Evolutionary conservation across 225 moss, liverwort and hornwort species (phyloP).

Genomic region (Bryum argenteum): DNA sequence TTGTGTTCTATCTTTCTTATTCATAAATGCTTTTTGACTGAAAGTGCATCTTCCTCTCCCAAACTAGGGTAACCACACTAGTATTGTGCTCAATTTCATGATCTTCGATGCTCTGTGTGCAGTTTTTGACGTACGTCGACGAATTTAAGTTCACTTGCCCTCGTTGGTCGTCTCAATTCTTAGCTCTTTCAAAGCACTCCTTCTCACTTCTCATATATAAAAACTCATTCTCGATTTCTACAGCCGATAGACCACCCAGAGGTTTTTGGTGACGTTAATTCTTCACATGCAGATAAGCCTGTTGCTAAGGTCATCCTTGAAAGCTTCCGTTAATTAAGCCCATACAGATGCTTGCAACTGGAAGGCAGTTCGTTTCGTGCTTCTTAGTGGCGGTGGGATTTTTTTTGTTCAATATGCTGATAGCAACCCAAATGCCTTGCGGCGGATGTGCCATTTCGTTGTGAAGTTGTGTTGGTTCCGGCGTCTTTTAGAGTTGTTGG

Average conservation of each 20-base stretch:
- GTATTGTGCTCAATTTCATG: neutral
- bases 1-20: slow-evolving; percentile 17
- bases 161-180: neutral
- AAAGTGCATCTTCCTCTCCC: neutral
- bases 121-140: neutral
- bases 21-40: slow-evolving; percentile 18
- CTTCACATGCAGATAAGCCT: neutral
- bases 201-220: neutral
- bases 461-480: too few relatives aligned
- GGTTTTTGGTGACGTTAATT: neutral
- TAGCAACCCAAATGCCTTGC: too few relatives aligned
- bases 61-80: neutral
- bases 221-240: neutral
- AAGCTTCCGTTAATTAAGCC: too few relatives aligned
- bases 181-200: neutral
- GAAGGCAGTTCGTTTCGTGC: too few relatives aligned
- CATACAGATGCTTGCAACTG: too few relatives aligned
- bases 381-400: too few relatives aligned
- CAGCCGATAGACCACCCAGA: neutral
- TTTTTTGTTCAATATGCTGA: too few relatives aligned
- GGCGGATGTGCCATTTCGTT: too few relatives aligned
- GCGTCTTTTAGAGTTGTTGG: too few relatives aligned
- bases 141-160: neutral
- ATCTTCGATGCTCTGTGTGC: neutral
- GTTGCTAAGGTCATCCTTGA: too few relatives aligned